Conservation (phyloP, 2,329 filamentous ascomycete genomes). For the Stachybotrys chlorohalonatus region DNA sequence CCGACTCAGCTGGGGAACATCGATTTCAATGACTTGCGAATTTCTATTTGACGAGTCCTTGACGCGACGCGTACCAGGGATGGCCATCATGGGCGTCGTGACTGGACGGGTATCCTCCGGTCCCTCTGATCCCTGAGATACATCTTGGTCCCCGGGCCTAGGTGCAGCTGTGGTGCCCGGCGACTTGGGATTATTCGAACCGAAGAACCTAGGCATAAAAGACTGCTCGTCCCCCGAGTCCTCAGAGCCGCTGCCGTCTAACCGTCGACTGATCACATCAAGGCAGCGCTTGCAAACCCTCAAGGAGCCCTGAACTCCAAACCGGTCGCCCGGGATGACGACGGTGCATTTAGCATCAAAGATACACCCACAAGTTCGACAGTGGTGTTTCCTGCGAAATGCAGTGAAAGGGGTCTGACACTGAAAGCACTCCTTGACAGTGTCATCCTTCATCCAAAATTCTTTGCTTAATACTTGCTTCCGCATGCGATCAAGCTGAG, state of each 20-base stretch:
- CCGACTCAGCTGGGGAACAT: slow-evolving; percentile 71
- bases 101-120: slow-evolving; percentile 42
- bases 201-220: slow-evolving; percentile 56
- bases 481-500: slow-evolving; percentile 61
- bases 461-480: slow-evolving; percentile 87
- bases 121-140: slow-evolving; percentile 28
- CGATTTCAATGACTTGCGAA: slow-evolving; percentile 85
- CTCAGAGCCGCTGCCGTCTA: slow-evolving; percentile 79
- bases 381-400: slow-evolving; percentile 94
- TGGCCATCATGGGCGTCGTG: slow-evolving; percentile 65
- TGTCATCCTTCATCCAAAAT: slow-evolving; percentile 99
- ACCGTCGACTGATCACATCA: slow-evolving; percentile 79
- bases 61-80: slow-evolving; percentile 54
- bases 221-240: slow-evolving; percentile 74
- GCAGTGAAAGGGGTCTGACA: slow-evolving; percentile 87
- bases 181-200: slow-evolving; percentile 40
- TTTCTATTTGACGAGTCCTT: slow-evolving; percentile 69
- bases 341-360: slow-evolving; percentile 96
- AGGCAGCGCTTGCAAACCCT: slow-evolving; percentile 91
- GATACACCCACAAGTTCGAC: slow-evolving; percentile 92
- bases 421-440: slow-evolving; percentile 92
- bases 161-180: slow-evolving; percentile 17
- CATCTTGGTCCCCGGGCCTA: slow-evolving; percentile 30
- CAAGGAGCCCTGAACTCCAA: slow-evolving; percentile 76
- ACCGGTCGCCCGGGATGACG: slow-evolving; percentile 77